Conservation (phyloP, 2,329 filamentous ascomycete species). For the Botrytis sinoallii region DNA sequence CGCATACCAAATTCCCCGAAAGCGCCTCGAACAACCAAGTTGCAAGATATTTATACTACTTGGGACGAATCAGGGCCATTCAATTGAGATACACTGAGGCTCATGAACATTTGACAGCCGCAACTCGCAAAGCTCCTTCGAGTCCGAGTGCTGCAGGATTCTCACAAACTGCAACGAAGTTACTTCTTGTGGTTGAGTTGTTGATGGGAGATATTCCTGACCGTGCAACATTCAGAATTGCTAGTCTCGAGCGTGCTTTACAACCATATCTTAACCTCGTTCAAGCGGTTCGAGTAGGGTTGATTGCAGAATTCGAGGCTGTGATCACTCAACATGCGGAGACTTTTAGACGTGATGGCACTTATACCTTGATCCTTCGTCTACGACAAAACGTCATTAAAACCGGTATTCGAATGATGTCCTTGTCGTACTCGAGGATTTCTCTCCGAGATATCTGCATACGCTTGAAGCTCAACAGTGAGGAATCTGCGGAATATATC, state of each 20-base stretch:
- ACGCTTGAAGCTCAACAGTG: conserved; percentile 85
- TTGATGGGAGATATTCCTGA: conserved; percentile 99
- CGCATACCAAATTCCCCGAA: conserved; percentile 91
- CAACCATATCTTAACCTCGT: conserved; percentile 93
- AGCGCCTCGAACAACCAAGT: conserved; percentile 98
- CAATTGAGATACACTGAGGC: conserved; percentile 97
- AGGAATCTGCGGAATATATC: conserved; percentile 98
- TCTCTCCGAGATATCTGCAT: conserved; percentile 97
- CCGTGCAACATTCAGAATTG: conserved; percentile 87
- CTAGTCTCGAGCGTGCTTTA: conserved; percentile 79
- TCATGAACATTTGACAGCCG: conserved; percentile 88
- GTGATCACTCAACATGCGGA: conserved; percentile 78
- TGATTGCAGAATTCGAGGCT: conserved; percentile 88
- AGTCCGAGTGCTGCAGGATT: conserved; percentile 88
- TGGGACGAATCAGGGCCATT: conserved; percentile 92
- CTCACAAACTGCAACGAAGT: conserved; percentile 92
- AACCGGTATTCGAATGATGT: conserved; percentile 99
- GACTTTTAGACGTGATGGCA: conserved; percentile 88
- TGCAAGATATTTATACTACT: conserved; percentile 93
- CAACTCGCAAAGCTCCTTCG: conserved; percentile 91
- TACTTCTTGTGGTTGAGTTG: conserved; percentile 93
- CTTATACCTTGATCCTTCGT: conserved; percentile 91
- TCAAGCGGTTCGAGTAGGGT: conserved; percentile 92
- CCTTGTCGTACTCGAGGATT: conserved; percentile 94
- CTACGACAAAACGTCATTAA: conserved; percentile 98